phyloP scores from a whole-genome alignment of 129 eudicot genomes.

The Solidago caesia region DNA sequence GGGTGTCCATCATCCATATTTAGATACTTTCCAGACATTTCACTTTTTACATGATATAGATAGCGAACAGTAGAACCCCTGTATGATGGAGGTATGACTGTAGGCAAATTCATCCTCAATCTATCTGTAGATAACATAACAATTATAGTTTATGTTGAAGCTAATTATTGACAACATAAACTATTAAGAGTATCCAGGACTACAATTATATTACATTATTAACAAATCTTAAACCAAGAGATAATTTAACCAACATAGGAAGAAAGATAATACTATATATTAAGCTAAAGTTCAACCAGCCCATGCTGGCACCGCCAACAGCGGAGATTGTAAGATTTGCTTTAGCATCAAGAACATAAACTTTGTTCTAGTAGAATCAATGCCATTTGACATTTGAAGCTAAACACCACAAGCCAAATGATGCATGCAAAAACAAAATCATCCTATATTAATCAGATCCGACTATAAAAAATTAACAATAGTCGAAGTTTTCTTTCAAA shows the following conservation, averaged over 20 bases:
- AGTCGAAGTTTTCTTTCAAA: no score
- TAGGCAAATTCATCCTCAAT: slow-evolving; percentile 72
- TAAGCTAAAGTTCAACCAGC: background rate
- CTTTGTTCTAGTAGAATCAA: background rate
- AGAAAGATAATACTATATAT: background rate
- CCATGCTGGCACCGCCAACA: background rate
- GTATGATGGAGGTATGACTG: slow-evolving; percentile 88
- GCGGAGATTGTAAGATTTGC: background rate
- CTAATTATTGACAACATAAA: slow-evolving; percentile 8
- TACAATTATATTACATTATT: slow-evolving; percentile 9
- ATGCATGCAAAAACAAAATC: background rate
- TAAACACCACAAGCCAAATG: background rate
- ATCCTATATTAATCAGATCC: background rate
- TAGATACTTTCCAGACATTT: slow-evolving; percentile 64
- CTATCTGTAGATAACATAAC: slow-evolving; percentile 56
- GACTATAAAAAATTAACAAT: background rate
- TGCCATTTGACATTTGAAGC: background rate
- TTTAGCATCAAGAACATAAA: background rate
- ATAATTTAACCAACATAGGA: background rate
- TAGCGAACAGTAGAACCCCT: slow-evolving; percentile 93
- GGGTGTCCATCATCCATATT: slow-evolving; percentile 64
- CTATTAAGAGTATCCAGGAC: background rate
- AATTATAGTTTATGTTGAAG: slow-evolving; percentile 13
- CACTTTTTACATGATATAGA: slow-evolving; percentile 64
- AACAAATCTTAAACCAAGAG: background rate